A percentile compares a stretch with the other conserved stretches of the same genome.
Evolutionary conservation across 1,284 basidiomycete species (phyloP).

Genomic region (Marasmius oreades): DNA sequence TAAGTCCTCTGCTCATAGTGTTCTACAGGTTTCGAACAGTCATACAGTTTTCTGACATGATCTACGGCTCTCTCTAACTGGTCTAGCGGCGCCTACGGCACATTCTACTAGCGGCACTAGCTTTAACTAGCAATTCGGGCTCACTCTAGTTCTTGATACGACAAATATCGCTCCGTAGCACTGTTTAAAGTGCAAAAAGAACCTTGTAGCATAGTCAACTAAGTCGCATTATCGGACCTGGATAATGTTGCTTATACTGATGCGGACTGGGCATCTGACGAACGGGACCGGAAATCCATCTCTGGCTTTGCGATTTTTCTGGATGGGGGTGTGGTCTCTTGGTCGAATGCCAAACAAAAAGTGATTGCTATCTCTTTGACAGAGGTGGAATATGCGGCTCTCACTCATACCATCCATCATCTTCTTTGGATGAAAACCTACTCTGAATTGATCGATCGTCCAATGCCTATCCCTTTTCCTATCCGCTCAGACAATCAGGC

Average conservation of each 20-base stretch:
- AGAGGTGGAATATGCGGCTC: constrained; percentile 4
- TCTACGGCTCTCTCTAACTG: too few species aligned
- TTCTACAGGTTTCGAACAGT: too few species aligned
- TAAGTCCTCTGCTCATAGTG: too few species aligned
- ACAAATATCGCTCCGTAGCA: too few species aligned
- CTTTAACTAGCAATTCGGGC: too few species aligned
- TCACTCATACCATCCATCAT: constrained; percentile 5
- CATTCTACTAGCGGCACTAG: too few species aligned
- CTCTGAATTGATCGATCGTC: background rate
- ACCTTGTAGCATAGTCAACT: too few species aligned
- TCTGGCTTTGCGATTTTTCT: constrained; percentile 16
- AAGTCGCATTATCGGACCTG: background rate
- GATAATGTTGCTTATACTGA: constrained; percentile 2
- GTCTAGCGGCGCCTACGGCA: too few species aligned
- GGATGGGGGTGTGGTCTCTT: constrained; percentile 10
- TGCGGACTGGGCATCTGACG: constrained; percentile 17
- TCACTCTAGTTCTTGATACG: too few species aligned
- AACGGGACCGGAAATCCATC: constrained; percentile 6
- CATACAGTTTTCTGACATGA: too few species aligned
- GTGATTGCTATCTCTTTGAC: constrained; percentile 15
- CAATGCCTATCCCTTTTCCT: constrained; percentile 13
- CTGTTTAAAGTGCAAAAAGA: too few species aligned
- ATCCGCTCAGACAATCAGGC: constrained; percentile 14
- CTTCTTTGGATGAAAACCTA: constrained; percentile 9
- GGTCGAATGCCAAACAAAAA: constrained; percentile 14